Evolutionary conservation across 441 rosid genomes (phyloP), one percentile per base, ranked within the genome.

Genomic region (Hura crepitans): DNA sequence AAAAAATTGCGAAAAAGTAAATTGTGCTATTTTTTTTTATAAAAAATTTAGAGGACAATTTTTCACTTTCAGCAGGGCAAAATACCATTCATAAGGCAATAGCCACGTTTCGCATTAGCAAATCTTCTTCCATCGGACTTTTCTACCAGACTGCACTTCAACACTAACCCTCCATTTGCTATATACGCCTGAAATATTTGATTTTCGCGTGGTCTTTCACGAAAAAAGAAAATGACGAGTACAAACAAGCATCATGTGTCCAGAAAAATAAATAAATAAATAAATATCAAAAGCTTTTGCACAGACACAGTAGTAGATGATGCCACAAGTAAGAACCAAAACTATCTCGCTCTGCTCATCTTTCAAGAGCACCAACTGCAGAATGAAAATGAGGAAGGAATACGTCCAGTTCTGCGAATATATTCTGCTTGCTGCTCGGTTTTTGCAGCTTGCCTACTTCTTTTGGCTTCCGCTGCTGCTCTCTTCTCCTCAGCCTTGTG

Each of bases 401-500:
- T 81, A 46, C 71, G 80, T 49, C 98, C 95, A 0, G 90, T 89
- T 71, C 80, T 84, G 6, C 90, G 83, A 65, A 90, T 92, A 70
- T 80, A 85, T 60, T 90, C 92, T 2, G 85, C 91, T 79, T 84
- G 90, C 13, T 90, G 84, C 15, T 80, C 80, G 0, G 92, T 86
- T 78, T 77, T 85, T 67, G 81, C 89, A 0, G 91, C 96, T 20
- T 83, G 87, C 17, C 76, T 64, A 23, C 72, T 77, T 79, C 79
- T 85, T 67, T 88, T 84, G 39, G 89, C 91, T 78, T 85, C 90
- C 0, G 96, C 96, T 10, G 81, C 83, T 70, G 90, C 88, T 37
- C 83, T 69, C 77, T 86, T 89, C 80, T 85, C 97, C 75, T 93
- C 98, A 1, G 93, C 83, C 75, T 80, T 85, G 78, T 85, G 90